Conservation (phyloP, 345 rosid genomes). For the Eucalyptus polybractea region DNA sequence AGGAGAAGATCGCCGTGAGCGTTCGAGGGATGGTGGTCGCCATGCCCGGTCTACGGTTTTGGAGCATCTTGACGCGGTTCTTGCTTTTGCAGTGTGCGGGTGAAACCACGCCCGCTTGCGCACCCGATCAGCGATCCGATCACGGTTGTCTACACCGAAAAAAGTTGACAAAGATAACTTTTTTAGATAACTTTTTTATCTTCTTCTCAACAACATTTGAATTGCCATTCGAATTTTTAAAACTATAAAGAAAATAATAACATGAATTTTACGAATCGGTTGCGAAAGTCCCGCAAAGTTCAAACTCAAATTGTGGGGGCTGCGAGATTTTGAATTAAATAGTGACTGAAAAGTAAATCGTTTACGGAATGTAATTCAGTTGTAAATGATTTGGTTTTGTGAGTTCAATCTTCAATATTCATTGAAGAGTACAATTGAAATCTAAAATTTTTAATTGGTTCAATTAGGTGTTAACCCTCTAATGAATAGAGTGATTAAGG, state of each 20-base stretch:
- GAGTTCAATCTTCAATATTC: accelerated
- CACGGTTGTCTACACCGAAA: not conserved
- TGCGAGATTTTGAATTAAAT: not conserved
- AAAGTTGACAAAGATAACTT: not conserved
- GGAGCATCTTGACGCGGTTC: not conserved
- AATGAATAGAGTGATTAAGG: not conserved
- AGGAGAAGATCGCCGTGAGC: not conserved
- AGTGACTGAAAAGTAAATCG: not conserved
- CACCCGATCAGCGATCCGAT: not conserved
- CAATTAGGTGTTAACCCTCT: not conserved
- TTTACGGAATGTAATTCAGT: accelerated
- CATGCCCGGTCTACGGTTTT: not conserved
- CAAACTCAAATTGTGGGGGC: no score
- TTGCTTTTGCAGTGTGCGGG: not conserved
- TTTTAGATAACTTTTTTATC: not conserved
- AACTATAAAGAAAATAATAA: not conserved
- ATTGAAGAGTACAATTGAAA: accelerated
- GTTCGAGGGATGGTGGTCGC: not conserved
- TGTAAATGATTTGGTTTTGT: not conserved
- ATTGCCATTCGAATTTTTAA: accelerated
- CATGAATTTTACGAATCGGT: not conserved
- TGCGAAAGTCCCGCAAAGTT: not conserved
- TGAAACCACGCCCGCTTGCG: not conserved
- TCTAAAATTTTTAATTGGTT: not conserved
- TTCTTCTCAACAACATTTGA: not conserved